Percentiles rank a stretch among this genome's conserved stretches.
These are phyloP conservation scores for Letharia lupina DNA, from an alignment of 495 filamentous ascomycete species.

Conservation along the genomic window DNA sequence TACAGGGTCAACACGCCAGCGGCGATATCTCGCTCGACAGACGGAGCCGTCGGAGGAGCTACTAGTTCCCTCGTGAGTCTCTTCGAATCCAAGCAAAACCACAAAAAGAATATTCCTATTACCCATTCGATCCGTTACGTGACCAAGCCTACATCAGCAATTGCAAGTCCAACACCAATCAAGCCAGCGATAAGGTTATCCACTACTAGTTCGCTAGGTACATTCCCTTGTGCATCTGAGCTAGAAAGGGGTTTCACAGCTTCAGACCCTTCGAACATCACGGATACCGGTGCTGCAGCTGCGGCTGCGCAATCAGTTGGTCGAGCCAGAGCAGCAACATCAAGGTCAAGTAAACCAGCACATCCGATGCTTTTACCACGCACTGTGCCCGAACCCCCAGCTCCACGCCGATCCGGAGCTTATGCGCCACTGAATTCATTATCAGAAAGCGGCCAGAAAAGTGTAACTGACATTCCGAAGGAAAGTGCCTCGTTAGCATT, in stretches of 20 bases:
- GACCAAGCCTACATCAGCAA: slow-evolving; percentile 10
- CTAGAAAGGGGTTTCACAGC: not conserved
- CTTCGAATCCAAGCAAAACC: slow-evolving; percentile 43
- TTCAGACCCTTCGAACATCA: not conserved
- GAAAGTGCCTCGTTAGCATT: not conserved
- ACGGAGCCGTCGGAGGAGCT: slow-evolving; percentile 45
- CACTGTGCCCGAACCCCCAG: slow-evolving; percentile 16
- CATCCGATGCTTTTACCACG: not conserved
- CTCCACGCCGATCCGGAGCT: slow-evolving; percentile 11
- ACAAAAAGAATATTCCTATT: slow-evolving; percentile 16
- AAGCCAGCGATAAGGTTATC: slow-evolving; percentile 21
- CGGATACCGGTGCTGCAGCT: slow-evolving; percentile 7
- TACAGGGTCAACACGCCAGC: slow-evolving; percentile 23
- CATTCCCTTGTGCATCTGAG: slow-evolving; percentile 1
- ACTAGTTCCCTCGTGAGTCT: slow-evolving; percentile 52
- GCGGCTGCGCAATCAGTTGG: slow-evolving; percentile 7
- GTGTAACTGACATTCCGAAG: not conserved
- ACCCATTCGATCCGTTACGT: slow-evolving; percentile 22
- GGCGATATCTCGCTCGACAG: slow-evolving; percentile 31
- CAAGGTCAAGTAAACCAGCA: slow-evolving; percentile 1
- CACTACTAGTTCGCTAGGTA: slow-evolving; percentile 10
- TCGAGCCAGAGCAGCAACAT: slow-evolving; percentile 5
- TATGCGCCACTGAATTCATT: not conserved
- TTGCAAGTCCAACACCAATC: slow-evolving; percentile 22
- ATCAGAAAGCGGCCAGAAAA: not conserved